phyloP scores from a whole-genome alignment of 148 eudicot species.

The Silene conica region DNA sequence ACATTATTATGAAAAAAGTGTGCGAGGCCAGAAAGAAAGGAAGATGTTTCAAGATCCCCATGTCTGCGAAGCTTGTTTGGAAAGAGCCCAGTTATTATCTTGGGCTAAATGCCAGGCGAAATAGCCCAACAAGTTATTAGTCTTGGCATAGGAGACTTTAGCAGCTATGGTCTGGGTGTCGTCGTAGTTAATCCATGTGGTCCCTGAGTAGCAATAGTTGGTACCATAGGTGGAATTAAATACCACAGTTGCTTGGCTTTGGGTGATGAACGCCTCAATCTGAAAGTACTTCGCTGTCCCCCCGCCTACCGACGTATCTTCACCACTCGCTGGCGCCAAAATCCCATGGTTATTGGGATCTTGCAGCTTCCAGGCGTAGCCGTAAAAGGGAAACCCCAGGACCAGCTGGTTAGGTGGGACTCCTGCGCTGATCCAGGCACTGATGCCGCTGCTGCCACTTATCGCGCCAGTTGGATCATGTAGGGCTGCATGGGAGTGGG shows the following conservation, averaged over 20 bases:
- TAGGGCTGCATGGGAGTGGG: conserved; percentile 34
- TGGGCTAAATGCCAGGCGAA: conserved; percentile 51
- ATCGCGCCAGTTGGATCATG: conserved; percentile 29
- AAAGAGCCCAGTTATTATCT: conserved; percentile 48
- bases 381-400: conserved; percentile 53
- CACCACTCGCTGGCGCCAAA: conserved; percentile 33
- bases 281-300: conserved; percentile 23
- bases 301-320: conserved; percentile 14
- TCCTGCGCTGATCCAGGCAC: conserved; percentile 37
- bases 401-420: conserved; percentile 29
- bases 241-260: conserved; percentile 25
- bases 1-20: too few species aligned
- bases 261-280: conserved; percentile 27
- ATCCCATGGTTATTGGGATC: conserved; percentile 31
- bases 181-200: conserved; percentile 62
- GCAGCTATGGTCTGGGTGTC: conserved; percentile 32
- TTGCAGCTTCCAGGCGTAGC: conserved; percentile 40
- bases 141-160: conserved; percentile 49
- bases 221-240: conserved; percentile 31
- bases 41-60: conserved; percentile 10
- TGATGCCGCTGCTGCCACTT: conserved; percentile 36
- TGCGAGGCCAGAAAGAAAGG: background rate
- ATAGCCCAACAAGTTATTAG: conserved; percentile 41
- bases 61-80: conserved; percentile 30
- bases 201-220: conserved; percentile 48